Percentiles rank a stretch among this genome's conserved stretches.
Conservation (phyloP, 2,329 filamentous ascomycete genomes). For the Epichloe gansuensis region DNA sequence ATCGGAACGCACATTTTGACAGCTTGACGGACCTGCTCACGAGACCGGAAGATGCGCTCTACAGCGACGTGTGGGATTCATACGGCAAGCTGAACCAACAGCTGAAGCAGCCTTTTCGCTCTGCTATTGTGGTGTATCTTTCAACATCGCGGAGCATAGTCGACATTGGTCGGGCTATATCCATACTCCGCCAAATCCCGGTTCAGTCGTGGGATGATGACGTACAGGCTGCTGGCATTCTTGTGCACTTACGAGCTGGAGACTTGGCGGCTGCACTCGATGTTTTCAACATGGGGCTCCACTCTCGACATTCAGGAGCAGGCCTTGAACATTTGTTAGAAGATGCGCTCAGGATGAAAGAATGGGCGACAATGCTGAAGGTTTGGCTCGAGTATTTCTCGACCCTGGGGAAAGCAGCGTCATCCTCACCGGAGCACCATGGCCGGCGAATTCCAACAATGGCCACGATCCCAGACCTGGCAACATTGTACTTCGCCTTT, state of each 20-base stretch:
- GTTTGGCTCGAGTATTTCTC: slow-evolving; percentile 24
- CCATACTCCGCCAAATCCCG: slow-evolving; percentile 29
- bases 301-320: slow-evolving; percentile 17
- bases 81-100: slow-evolving; percentile 25
- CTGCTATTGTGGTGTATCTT: slow-evolving; percentile 28
- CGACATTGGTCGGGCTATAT: slow-evolving; percentile 32
- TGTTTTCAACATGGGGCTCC: slow-evolving; percentile 26
- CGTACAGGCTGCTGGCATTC: slow-evolving; percentile 27
- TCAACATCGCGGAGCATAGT: slow-evolving; percentile 28
- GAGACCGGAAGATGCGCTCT: slow-evolving; percentile 13
- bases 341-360: slow-evolving; percentile 22
- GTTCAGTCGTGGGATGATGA: slow-evolving; percentile 26
- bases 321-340: slow-evolving; percentile 33
- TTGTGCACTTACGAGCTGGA: slow-evolving; percentile 28
- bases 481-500: slow-evolving; percentile 20
- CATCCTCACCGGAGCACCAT: too few relatives aligned
- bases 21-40: slow-evolving; percentile 13
- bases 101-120: slow-evolving; percentile 17
- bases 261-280: slow-evolving; percentile 26
- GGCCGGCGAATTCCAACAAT: slow-evolving; percentile 10
- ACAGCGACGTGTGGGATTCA: slow-evolving; percentile 31
- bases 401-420: neutral
- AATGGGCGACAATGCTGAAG: slow-evolving; percentile 25
- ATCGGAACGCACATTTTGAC: slow-evolving; percentile 1
- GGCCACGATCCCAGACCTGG: slow-evolving; percentile 16